Percentiles rank a stretch among this genome's conserved stretches.
phyloP scores from a whole-genome alignment of 192 early-diverging fungal species.

The Backusella psychrophila region DNA sequence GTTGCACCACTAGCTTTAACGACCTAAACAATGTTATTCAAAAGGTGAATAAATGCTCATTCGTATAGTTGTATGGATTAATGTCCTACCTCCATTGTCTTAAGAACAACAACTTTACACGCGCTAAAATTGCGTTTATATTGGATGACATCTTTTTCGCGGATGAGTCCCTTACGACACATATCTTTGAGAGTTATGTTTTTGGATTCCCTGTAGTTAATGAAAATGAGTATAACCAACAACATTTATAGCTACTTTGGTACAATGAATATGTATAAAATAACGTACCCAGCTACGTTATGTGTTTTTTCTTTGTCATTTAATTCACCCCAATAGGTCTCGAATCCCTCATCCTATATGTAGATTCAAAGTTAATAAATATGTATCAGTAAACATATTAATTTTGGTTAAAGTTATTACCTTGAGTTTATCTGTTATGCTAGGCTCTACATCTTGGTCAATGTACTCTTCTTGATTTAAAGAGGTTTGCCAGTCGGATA shows the following conservation, averaged over 20 bases:
- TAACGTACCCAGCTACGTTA: constrained; percentile 36
- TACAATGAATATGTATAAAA: background rate
- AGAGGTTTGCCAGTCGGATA: constrained; percentile 2
- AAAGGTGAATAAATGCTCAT: background rate
- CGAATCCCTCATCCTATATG: constrained; percentile 23
- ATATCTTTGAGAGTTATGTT: constrained; percentile 41
- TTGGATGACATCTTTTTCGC: constrained; percentile 31
- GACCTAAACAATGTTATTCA: constrained; percentile 18
- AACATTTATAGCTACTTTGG: background rate
- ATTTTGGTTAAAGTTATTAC: background rate
- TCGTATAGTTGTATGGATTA: background rate
- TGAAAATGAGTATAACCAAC: background rate
- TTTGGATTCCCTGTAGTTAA: constrained; percentile 34
- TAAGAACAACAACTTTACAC: constrained; percentile 34
- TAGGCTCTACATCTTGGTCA: background rate
- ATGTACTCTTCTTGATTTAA: background rate
- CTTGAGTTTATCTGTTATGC: constrained; percentile 4
- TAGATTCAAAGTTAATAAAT: background rate
- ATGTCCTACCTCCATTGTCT: constrained; percentile 33
- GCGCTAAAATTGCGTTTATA: constrained; percentile 43
- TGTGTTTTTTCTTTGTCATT: constrained; percentile 29
- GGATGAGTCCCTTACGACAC: constrained; percentile 37
- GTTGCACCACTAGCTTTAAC: constrained; percentile 29
- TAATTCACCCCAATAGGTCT: constrained; percentile 33
- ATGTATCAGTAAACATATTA: background rate